Evolutionary conservation across 2,329 filamentous ascomycete genomes (phyloP).

Genomic region (Erysiphe pulchra): DNA sequence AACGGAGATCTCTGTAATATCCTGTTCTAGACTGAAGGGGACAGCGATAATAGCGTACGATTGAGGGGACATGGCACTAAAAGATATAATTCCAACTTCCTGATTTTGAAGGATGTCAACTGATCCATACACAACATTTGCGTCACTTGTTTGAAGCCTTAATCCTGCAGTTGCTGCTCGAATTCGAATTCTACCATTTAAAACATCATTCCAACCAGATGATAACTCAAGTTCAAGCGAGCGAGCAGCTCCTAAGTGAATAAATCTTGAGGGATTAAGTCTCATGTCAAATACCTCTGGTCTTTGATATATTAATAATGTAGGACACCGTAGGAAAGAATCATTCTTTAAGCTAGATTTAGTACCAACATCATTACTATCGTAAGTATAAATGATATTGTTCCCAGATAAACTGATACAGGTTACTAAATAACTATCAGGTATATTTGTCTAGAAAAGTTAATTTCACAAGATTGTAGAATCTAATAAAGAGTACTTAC

Average conservation of each 20-base stretch:
- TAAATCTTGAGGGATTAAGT: slow-evolving; percentile 37
- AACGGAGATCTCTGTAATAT: slow-evolving; percentile 42
- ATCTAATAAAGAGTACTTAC: slow-evolving; percentile 12
- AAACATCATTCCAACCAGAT: slow-evolving; percentile 49
- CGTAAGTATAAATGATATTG: slow-evolving; percentile 39
- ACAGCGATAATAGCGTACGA: slow-evolving; percentile 32
- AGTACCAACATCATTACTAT: slow-evolving; percentile 22
- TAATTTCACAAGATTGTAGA: slow-evolving; percentile 6
- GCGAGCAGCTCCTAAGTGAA: slow-evolving; percentile 58
- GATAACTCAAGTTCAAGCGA: slow-evolving; percentile 48
- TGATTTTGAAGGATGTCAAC: slow-evolving; percentile 22
- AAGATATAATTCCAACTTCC: slow-evolving; percentile 26
- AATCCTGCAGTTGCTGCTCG: slow-evolving; percentile 39
- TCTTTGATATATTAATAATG: slow-evolving; percentile 49
- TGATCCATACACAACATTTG: slow-evolving; percentile 20
- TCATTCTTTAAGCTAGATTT: slow-evolving; percentile 3
- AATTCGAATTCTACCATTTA: slow-evolving; percentile 31
- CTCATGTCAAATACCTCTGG: slow-evolving; percentile 40
- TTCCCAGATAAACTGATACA: slow-evolving; percentile 37
- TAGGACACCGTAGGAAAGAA: slow-evolving; percentile 30
- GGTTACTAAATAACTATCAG: slow-evolving; percentile 52
- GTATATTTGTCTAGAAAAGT: slow-evolving; percentile 28
- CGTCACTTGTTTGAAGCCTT: slow-evolving; percentile 33
- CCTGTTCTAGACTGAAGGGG: slow-evolving; percentile 66
- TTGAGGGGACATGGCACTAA: slow-evolving; percentile 20